phyloP scores from a whole-genome alignment of 305 asterid genomes.

The Rubia balearica region DNA sequence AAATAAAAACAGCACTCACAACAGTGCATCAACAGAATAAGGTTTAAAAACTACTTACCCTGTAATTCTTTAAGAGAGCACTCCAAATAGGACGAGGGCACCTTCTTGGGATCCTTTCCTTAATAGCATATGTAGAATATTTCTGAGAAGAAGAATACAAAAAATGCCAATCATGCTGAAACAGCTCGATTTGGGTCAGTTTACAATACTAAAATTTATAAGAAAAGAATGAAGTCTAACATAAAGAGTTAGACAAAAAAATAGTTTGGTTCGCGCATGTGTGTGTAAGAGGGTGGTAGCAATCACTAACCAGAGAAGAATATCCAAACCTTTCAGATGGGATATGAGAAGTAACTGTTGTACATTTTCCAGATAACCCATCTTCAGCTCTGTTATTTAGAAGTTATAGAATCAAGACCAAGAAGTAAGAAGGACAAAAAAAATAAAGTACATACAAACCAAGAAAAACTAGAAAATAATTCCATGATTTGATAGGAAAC shows the following conservation, averaged over 20 bases:
- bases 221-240: no score
- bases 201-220: not conserved
- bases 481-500: slow-evolving; percentile 22
- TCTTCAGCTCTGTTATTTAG: slow-evolving; percentile 43
- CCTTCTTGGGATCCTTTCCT: slow-evolving; percentile 96
- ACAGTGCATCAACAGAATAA: not conserved
- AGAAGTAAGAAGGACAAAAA: not conserved
- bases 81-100: slow-evolving; percentile 99
- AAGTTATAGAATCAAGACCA: not conserved
- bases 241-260: not conserved
- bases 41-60: slow-evolving; percentile 42
- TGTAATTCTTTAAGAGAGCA: slow-evolving; percentile 92
- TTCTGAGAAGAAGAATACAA: slow-evolving; percentile 35
- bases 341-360: slow-evolving; percentile 41
- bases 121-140: slow-evolving; percentile 80
- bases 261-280: not conserved
- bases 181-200: not conserved
- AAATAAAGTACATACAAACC: not conserved
- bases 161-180: not conserved
- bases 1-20: not conserved
- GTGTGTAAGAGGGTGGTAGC: not conserved
- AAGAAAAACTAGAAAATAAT: not conserved
- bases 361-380: slow-evolving; percentile 54
- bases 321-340: slow-evolving; percentile 62
- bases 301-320: slow-evolving; percentile 19